Percentiles rank a stretch among this genome's conserved stretches.
Conservation (phyloP, 768 basidiomycete species). For the Dentipellis sp. region DNA sequence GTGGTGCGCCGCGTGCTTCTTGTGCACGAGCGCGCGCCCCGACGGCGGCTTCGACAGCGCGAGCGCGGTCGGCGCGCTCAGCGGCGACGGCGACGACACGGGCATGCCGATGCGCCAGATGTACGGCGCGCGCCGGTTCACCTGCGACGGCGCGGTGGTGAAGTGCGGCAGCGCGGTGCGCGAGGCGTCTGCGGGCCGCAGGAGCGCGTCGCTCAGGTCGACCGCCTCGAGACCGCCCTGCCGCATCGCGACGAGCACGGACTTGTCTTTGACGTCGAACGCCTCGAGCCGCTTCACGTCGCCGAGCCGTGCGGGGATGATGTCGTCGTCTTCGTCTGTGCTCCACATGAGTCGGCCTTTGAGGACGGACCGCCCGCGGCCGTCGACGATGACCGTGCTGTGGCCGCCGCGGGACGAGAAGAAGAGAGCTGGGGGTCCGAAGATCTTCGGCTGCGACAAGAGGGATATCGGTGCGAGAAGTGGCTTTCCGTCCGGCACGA, state of each 20-base stretch:
- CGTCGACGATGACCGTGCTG: slow-evolving; percentile 81
- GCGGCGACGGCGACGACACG: slow-evolving; percentile 25
- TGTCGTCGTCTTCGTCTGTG: slow-evolving; percentile 42
- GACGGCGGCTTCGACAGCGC: slow-evolving; percentile 26
- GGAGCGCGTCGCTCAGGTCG: slow-evolving; percentile 68
- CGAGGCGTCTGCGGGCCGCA: slow-evolving; percentile 75
- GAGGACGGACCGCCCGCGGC: slow-evolving; percentile 76
- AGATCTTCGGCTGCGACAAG: slow-evolving; percentile 69
- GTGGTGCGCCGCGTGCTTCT: slow-evolving; percentile 39
- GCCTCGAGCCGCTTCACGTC: slow-evolving; percentile 80
- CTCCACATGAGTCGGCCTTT: slow-evolving; percentile 80
- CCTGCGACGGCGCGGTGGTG: slow-evolving; percentile 45
- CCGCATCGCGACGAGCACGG: slow-evolving; percentile 77
- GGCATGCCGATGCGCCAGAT: slow-evolving; percentile 81
- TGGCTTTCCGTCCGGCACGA: slow-evolving; percentile 38
- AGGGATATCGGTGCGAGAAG: slow-evolving; percentile 68
- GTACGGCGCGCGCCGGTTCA: slow-evolving; percentile 65
- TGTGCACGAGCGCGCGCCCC: slow-evolving; percentile 23
- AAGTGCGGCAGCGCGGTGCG: slow-evolving; percentile 67
- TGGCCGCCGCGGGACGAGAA: slow-evolving; percentile 86
- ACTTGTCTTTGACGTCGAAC: slow-evolving; percentile 66
- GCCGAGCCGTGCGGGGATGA: slow-evolving; percentile 45
- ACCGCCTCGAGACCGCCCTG: slow-evolving; percentile 81
- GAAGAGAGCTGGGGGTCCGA: slow-evolving; percentile 81
- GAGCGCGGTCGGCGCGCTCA: not conserved